Conservation (phyloP, 768 basidiomycete species). For the Tricholoma terreum region DNA sequence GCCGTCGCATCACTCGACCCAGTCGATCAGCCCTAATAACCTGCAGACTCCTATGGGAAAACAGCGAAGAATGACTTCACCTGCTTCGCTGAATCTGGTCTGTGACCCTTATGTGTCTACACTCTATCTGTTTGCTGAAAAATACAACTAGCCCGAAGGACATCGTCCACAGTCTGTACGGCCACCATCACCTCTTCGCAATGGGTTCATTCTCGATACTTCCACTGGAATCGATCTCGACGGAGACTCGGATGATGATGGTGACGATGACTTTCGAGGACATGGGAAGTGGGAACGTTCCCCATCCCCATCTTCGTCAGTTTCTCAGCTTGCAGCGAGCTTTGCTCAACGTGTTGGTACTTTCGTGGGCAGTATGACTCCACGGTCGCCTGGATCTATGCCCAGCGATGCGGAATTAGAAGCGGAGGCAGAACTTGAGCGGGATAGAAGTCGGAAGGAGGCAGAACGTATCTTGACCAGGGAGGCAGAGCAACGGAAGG, state of each 20-base stretch:
- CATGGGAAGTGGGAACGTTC: constrained; percentile 38
- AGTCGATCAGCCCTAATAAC: constrained; percentile 18
- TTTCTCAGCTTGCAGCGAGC: constrained; percentile 69
- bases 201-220: constrained; percentile 55
- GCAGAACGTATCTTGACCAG: constrained; percentile 72
- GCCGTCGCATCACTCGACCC: constrained; percentile 19
- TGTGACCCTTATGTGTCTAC: constrained; percentile 1
- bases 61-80: constrained; percentile 27
- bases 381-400: constrained; percentile 35
- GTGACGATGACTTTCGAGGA: constrained; percentile 30
- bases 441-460: constrained; percentile 71
- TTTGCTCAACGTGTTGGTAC: constrained; percentile 74
- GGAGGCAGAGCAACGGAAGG: constrained; percentile 67
- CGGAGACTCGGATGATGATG: constrained; percentile 40
- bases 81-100: constrained; percentile 20
- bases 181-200: constrained; percentile 72
- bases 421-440: constrained; percentile 74
- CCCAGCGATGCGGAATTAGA: constrained; percentile 79
- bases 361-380: constrained; percentile 54
- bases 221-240: constrained; percentile 56
- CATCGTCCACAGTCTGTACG: constrained; percentile 40
- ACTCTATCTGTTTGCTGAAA: neutral
- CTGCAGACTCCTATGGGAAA: constrained; percentile 15
- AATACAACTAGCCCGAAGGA: constrained; percentile 34
- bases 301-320: constrained; percentile 66